Conservation (phyloP, 768 basidiomycete species). For the Suillus decipiens region DNA sequence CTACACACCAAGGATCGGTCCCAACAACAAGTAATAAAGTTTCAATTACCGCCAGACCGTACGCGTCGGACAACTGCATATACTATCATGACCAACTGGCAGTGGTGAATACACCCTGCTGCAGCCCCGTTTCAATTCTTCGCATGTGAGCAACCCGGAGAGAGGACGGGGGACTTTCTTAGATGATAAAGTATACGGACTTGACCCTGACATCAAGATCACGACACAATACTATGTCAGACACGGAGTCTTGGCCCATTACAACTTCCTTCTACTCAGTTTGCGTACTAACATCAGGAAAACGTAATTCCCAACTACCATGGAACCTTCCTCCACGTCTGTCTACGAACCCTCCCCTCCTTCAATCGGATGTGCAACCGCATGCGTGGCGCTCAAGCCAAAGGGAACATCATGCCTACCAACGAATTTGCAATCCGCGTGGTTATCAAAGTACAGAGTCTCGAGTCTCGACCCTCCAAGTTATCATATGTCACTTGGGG, state of each 20-base stretch:
- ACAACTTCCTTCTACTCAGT: not conserved
- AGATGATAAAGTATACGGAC: not conserved
- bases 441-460: constrained; percentile 48
- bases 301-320: too few species aligned
- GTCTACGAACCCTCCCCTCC: constrained; percentile 56
- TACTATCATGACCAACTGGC: not conserved
- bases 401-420: constrained; percentile 45
- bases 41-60: not conserved
- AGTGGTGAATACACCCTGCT: not conserved
- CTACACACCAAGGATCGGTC: not conserved
- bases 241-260: not conserved
- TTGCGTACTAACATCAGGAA: not conserved
- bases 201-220: not conserved
- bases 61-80: not conserved
- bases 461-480: constrained; percentile 44
- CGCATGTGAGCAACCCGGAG: not conserved
- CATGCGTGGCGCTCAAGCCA: constrained; percentile 53
- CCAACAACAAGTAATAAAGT: not conserved
- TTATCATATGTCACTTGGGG: constrained; percentile 56
- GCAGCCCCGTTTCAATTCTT: not conserved
- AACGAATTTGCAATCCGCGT: constrained; percentile 53
- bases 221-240: not conserved
- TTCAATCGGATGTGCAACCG: constrained; percentile 55
- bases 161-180: not conserved
- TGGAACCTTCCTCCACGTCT: constrained; percentile 49